These are phyloP conservation scores for Ganoderma boninense DNA, from an alignment of 1,284 basidiomycete genomes.

Conservation along the genomic window DNA sequence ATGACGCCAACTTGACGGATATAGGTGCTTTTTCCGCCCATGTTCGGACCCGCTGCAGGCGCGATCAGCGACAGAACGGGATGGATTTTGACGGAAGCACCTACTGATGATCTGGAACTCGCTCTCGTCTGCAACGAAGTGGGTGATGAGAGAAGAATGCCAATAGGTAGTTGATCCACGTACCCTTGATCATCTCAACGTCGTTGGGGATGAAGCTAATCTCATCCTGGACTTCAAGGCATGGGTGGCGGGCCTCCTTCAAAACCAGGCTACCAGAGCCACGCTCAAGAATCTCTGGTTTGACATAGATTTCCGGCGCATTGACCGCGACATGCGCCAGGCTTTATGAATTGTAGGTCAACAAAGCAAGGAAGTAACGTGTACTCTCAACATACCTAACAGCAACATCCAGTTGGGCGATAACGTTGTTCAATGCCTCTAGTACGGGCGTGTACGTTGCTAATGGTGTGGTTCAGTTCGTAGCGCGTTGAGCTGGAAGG, in stretches of 20 bases:
- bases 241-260: slow-evolving; percentile 91
- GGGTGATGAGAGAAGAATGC: neutral
- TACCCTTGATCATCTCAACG: slow-evolving; percentile 87
- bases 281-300: slow-evolving; percentile 76
- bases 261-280: slow-evolving; percentile 84
- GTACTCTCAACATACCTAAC: slow-evolving; percentile 63
- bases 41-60: slow-evolving; percentile 88
- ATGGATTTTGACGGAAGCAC: slow-evolving; percentile 25
- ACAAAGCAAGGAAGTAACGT: neutral
- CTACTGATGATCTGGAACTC: slow-evolving; percentile 90
- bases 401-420: slow-evolving; percentile 94
- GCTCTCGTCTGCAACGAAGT: slow-evolving; percentile 60
- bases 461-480: slow-evolving; percentile 38
- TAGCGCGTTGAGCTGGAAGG: neutral
- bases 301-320: slow-evolving; percentile 89
- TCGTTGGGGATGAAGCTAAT: slow-evolving; percentile 97
- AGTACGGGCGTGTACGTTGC: slow-evolving; percentile 92
- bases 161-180: slow-evolving; percentile 9
- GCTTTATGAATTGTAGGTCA: slow-evolving; percentile 48
- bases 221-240: slow-evolving; percentile 96
- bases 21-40: slow-evolving; percentile 96
- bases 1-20: slow-evolving; percentile 94
- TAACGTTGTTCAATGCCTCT: slow-evolving; percentile 86
- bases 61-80: slow-evolving; percentile 19
- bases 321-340: slow-evolving; percentile 92